Evolutionary conservation across 78 protist species (phyloP).

Genomic region (Dictyostelium intermedium): DNA sequence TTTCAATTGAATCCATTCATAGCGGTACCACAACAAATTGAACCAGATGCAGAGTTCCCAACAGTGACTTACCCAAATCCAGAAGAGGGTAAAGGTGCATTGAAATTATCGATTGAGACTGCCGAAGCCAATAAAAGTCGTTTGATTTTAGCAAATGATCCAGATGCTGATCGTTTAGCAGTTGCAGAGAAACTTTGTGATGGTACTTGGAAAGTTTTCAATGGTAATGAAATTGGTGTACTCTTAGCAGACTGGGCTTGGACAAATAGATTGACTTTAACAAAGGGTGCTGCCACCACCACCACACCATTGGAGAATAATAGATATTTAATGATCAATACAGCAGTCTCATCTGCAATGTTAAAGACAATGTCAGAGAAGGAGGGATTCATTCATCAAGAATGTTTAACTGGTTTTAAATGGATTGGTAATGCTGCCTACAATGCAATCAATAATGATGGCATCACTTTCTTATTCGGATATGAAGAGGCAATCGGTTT

Average conservation of each 20-base stretch:
- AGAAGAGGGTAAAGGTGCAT: conserved; percentile 96
- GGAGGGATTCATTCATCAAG: conserved; percentile 91
- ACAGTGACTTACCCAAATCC: conserved; percentile 99
- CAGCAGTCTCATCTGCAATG: conserved; percentile 94
- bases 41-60: conserved; percentile 98
- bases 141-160: conserved; percentile 98
- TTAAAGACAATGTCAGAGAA: conserved; percentile 88
- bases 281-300: neutral
- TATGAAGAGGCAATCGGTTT: conserved; percentile 86
- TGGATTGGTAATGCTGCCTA: conserved; percentile 96
- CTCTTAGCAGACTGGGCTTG: conserved; percentile 95
- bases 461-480: conserved; percentile 84
- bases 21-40: conserved; percentile 81
- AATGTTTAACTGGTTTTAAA: conserved; percentile 98
- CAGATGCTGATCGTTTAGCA: conserved; percentile 99
- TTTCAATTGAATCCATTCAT: conserved; percentile 74
- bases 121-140: conserved; percentile 86
- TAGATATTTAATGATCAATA: conserved; percentile 84
- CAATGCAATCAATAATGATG: conserved; percentile 82
- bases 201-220: conserved; percentile 95
- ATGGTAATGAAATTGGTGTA: conserved; percentile 98
- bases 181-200: conserved; percentile 90
- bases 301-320: neutral
- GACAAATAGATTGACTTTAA: conserved; percentile 10
- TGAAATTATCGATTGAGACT: conserved; percentile 84